Conservation (phyloP, 495 filamentous ascomycete genomes). For the Neurospora sp. region DNA sequence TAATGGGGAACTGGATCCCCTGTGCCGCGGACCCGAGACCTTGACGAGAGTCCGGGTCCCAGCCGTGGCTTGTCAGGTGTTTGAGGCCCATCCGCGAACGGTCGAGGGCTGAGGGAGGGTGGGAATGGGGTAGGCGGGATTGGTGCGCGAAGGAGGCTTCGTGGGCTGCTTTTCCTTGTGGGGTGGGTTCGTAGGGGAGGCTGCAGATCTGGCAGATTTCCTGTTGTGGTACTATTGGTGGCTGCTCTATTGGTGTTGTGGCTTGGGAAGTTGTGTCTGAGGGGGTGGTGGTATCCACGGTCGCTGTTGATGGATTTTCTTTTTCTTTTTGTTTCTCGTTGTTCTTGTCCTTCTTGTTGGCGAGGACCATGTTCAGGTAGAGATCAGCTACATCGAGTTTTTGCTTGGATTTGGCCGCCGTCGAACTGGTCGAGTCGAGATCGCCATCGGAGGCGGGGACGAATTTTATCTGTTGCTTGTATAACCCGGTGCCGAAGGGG, state of each 20-base stretch:
- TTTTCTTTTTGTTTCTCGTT: neutral
- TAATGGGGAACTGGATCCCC: slow-evolving; percentile 68
- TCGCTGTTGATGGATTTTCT: neutral
- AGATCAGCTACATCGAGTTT: slow-evolving; percentile 43
- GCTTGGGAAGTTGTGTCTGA: neutral
- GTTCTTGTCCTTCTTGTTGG: slow-evolving; percentile 15
- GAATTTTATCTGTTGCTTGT: slow-evolving; percentile 69
- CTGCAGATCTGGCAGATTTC: slow-evolving; percentile 24
- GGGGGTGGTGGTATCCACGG: neutral
- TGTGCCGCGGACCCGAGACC: slow-evolving; percentile 64
- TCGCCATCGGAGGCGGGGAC: slow-evolving; percentile 52
- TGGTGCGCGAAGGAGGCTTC: slow-evolving; percentile 72
- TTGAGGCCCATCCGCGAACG: slow-evolving; percentile 66
- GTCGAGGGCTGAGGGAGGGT: slow-evolving; percentile 76
- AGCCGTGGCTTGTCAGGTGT: slow-evolving; percentile 68
- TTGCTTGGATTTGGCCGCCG: slow-evolving; percentile 9
- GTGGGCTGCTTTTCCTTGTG: slow-evolving; percentile 37
- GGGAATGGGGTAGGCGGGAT: slow-evolving; percentile 65
- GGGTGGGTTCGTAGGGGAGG: slow-evolving; percentile 18
- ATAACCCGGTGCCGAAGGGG: slow-evolving; percentile 70
- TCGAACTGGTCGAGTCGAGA: slow-evolving; percentile 29
- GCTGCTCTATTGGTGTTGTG: neutral
- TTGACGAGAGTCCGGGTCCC: slow-evolving; percentile 69
- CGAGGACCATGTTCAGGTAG: slow-evolving; percentile 65
- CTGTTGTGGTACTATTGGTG: neutral